Percentiles rank a stretch among this genome's conserved stretches.
These are phyloP conservation scores for Jimgerdemannia lactiflua DNA, from an alignment of 192 early-diverging fungal genomes.

Conservation along the genomic window DNA sequence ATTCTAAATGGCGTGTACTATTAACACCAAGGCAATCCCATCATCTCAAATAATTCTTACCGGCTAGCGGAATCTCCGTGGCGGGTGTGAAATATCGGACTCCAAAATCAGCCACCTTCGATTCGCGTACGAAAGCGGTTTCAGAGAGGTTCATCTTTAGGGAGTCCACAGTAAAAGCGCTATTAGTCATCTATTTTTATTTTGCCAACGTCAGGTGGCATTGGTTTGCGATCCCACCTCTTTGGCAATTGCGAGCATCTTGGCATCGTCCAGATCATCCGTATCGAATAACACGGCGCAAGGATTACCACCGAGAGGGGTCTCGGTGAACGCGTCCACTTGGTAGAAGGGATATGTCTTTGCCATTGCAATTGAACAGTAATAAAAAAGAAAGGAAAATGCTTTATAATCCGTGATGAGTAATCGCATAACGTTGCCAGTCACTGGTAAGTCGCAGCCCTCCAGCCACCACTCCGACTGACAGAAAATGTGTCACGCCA, in stretches of 20 bases:
- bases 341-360: slow-evolving; percentile 12
- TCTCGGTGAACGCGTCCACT: slow-evolving; percentile 15
- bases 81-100: slow-evolving; percentile 13
- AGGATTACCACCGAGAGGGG: slow-evolving; percentile 7
- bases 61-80: slow-evolving; percentile 10
- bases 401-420: background rate
- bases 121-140: slow-evolving; percentile 8
- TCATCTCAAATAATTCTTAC: too few relatives aligned
- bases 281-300: slow-evolving; percentile 17
- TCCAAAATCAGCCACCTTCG: slow-evolving; percentile 5
- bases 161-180: background rate
- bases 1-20: too few relatives aligned
- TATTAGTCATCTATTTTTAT: background rate
- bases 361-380: background rate
- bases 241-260: slow-evolving; percentile 7
- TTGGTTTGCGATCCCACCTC: background rate
- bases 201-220: too few relatives aligned
- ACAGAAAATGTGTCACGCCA: too few relatives aligned
- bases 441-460: too few relatives aligned
- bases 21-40: too few relatives aligned
- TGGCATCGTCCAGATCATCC: slow-evolving; percentile 13
- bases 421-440: too few relatives aligned
- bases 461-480: too few relatives aligned
- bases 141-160: slow-evolving; percentile 15
- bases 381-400: background rate